Evolutionary conservation across 2,329 filamentous ascomycete genomes (phyloP).

Genomic region (Colletotrichum lupini): DNA sequence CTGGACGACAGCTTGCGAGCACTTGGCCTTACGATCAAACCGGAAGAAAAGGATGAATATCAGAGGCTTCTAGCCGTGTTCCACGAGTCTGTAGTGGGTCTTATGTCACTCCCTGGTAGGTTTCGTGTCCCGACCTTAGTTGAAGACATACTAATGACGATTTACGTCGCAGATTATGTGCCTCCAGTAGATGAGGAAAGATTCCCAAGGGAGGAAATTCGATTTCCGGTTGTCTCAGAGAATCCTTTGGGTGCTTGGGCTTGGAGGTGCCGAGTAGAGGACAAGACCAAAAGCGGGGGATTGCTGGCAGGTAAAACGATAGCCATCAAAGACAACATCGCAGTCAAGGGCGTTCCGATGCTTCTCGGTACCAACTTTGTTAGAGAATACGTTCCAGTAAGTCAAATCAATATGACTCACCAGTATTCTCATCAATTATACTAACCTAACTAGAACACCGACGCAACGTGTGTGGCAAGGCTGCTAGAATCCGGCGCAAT

Average conservation of each 20-base stretch:
- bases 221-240: constrained; percentile 35
- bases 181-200: background rate
- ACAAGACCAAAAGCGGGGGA: background rate
- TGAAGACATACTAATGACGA: background rate
- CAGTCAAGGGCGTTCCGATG: constrained; percentile 35
- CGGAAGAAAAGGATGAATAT: constrained; percentile 14
- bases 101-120: constrained; percentile 19
- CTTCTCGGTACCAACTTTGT: constrained; percentile 22
- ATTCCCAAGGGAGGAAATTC: constrained; percentile 1
- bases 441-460: background rate
- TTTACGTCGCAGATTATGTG: background rate
- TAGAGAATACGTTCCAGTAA: constrained; percentile 1
- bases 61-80: constrained; percentile 22
- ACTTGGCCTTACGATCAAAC: constrained; percentile 3
- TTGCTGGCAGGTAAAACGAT: constrained; percentile 37
- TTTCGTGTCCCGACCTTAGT: no score
- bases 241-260: constrained; percentile 50
- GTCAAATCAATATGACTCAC: background rate
- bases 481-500: constrained; percentile 41
- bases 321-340: constrained; percentile 45
- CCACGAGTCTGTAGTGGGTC: constrained; percentile 8
- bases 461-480: constrained; percentile 10
- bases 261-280: constrained; percentile 42
- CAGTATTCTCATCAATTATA: fast-evolving
- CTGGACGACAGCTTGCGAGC: background rate